phyloP scores from a whole-genome alignment of 495 filamentous ascomycete genomes.

The Astrothelium macrocarpum region DNA sequence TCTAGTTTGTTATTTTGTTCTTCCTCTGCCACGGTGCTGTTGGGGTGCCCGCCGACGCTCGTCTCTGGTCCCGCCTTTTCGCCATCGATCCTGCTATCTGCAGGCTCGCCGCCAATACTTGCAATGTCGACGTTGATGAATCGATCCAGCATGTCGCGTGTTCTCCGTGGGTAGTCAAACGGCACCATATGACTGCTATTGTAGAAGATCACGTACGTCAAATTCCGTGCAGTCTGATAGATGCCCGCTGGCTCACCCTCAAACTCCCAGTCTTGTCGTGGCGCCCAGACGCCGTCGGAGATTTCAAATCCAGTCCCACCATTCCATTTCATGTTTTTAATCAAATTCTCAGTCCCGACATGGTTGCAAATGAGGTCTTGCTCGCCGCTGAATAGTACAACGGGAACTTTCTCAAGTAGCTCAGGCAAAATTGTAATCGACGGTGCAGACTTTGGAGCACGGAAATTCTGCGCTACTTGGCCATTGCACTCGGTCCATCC shows the following conservation, averaged over 20 bases:
- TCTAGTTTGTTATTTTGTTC: constrained; percentile 67
- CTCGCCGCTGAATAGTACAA: constrained; percentile 86
- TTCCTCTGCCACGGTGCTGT: constrained; percentile 62
- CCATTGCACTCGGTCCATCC: constrained; percentile 91
- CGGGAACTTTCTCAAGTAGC: constrained; percentile 61
- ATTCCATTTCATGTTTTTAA: constrained; percentile 87
- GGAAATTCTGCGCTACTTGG: constrained; percentile 61
- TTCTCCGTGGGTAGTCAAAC: constrained; percentile 78
- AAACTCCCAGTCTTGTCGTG: constrained; percentile 86
- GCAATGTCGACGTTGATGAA: constrained; percentile 92
- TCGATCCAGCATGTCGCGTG: constrained; percentile 92
- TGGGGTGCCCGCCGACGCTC: constrained; percentile 79
- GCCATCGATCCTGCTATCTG: constrained; percentile 81
- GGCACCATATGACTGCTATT: constrained; percentile 97
- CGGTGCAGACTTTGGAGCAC: constrained; percentile 56
- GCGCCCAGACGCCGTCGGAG: constrained; percentile 82
- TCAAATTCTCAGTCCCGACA: constrained; percentile 82
- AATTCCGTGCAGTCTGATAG: constrained; percentile 87
- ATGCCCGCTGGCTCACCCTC: constrained; percentile 83
- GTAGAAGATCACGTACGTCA: constrained; percentile 93
- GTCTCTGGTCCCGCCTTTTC: constrained; percentile 71
- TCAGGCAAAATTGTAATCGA: constrained; percentile 66
- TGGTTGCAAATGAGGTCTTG: constrained; percentile 97
- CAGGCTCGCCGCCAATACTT: constrained; percentile 74
- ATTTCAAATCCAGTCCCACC: constrained; percentile 84